These are phyloP conservation scores for Solioccasus polychromus DNA, from an alignment of 768 basidiomycete species.

Conservation along the genomic window DNA sequence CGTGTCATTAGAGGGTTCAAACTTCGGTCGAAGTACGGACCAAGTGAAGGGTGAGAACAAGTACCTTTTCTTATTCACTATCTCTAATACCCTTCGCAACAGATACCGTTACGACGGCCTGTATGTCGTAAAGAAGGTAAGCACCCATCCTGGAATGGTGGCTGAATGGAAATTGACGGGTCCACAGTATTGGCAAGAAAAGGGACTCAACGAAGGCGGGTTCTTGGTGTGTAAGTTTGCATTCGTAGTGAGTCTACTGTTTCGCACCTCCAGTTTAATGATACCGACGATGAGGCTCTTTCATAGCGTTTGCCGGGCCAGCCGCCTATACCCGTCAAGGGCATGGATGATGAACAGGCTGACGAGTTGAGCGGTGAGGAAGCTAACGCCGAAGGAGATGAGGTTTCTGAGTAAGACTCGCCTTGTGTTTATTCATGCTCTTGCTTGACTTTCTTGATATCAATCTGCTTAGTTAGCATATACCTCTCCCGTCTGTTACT, in stretches of 20 bases:
- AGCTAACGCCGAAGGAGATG: constrained; percentile 3
- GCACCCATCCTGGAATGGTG: neutral
- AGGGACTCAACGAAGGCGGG: constrained; percentile 64
- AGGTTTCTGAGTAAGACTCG: neutral
- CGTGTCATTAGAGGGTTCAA: constrained; percentile 82
- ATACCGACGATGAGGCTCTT: neutral
- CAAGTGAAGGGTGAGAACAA: constrained; percentile 62
- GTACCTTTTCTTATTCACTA: neutral
- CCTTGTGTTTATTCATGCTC: no score
- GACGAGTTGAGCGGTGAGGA: constrained; percentile 3
- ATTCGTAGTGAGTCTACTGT: constrained; percentile 64
- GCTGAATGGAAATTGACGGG: neutral
- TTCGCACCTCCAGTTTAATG: neutral
- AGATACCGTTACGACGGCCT: constrained; percentile 92
- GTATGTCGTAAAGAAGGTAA: constrained; percentile 72
- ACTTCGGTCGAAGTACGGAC: constrained; percentile 67
- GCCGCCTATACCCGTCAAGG: constrained; percentile 23
- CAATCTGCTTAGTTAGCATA: neutral
- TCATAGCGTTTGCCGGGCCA: constrained; percentile 27
- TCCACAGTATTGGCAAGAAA: constrained; percentile 67
- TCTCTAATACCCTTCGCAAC: neutral
- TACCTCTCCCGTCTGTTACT: neutral
- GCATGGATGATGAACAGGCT: constrained; percentile 4
- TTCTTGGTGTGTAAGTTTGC: constrained; percentile 83
- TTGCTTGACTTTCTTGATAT: neutral